Percentiles rank a stretch among this genome's conserved stretches.
Evolutionary conservation across 352 stramenopile species (phyloP).

Genomic region (Phytopythium litorale): DNA sequence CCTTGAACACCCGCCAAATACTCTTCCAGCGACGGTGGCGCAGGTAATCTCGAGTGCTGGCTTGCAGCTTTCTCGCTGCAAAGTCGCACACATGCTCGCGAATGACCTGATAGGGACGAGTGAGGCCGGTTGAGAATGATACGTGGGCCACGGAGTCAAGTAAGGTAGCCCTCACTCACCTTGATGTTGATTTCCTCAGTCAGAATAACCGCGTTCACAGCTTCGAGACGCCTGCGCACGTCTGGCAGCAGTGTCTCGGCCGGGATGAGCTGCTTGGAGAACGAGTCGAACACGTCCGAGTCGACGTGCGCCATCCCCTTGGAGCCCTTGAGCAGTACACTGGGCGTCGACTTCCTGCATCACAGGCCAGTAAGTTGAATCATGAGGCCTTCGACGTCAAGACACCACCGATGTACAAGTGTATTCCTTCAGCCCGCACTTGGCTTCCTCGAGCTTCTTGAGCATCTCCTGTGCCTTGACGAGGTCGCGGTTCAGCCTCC

Average conservation of each 20-base stretch:
- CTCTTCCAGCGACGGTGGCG: slow-evolving; percentile 36
- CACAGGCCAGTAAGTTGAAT: neutral
- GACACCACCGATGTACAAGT: neutral
- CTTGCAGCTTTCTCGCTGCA: slow-evolving; percentile 40
- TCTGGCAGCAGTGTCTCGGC: slow-evolving; percentile 44
- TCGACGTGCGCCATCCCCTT: slow-evolving; percentile 31
- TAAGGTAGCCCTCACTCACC: slow-evolving; percentile 9
- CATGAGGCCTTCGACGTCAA: no score
- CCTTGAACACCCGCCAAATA: slow-evolving; percentile 28
- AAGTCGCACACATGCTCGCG: slow-evolving; percentile 36
- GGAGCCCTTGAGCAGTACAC: slow-evolving; percentile 4
- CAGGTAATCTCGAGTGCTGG: slow-evolving; percentile 27
- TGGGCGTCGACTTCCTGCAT: slow-evolving; percentile 9
- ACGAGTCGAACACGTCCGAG: slow-evolving; percentile 64
- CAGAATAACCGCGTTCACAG: slow-evolving; percentile 32
- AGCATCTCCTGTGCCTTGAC: slow-evolving; percentile 38
- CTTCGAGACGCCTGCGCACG: slow-evolving; percentile 30
- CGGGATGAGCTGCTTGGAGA: slow-evolving; percentile 60
- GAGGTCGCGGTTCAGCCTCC: slow-evolving; percentile 50
- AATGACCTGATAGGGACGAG: slow-evolving; percentile 25
- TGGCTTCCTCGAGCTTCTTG: slow-evolving; percentile 29
- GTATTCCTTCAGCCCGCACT: slow-evolving; percentile 17
- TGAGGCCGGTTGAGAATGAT: neutral
- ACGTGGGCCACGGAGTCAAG: neutral
- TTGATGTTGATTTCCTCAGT: slow-evolving; percentile 45